Evolutionary conservation across 257 asterid genomes (phyloP).

Genomic region (Euphrasia confusa): DNA sequence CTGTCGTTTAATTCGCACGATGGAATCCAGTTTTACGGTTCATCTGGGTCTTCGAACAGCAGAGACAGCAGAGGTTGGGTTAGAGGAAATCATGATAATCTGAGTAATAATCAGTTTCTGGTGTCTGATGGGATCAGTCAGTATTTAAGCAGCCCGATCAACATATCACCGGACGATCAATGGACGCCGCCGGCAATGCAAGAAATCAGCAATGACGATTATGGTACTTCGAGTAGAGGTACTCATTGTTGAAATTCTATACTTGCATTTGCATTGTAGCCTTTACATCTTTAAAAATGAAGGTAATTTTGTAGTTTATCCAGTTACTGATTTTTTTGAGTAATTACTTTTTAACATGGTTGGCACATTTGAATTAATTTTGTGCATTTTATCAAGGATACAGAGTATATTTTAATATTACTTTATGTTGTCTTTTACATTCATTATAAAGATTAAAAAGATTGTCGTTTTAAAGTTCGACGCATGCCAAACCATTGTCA

Average conservation of each 20-base stretch:
- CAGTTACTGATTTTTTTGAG: too few relatives aligned
- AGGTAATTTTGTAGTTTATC: too few relatives aligned
- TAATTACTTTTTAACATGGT: too few relatives aligned
- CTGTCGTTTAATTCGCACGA: conserved; percentile 78
- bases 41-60: conserved; percentile 88
- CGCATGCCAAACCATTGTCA: too few relatives aligned
- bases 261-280: conserved; percentile 14
- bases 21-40: conserved; percentile 66
- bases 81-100: conserved; percentile 55
- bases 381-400: too few relatives aligned
- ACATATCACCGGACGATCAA: conserved; percentile 71
- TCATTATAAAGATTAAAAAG: too few relatives aligned
- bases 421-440: too few relatives aligned
- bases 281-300: neutral
- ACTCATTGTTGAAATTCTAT: conserved; percentile 7
- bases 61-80: conserved; percentile 90
- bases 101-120: conserved; percentile 54
- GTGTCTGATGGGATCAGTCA: conserved; percentile 68
- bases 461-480: too few relatives aligned
- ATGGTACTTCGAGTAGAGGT: conserved; percentile 71
- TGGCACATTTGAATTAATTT: too few relatives aligned
- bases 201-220: conserved; percentile 72
- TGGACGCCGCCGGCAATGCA: conserved; percentile 89
- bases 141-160: conserved; percentile 80
- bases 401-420: too few relatives aligned